phyloP scores from a whole-genome alignment of 2,329 filamentous ascomycete genomes.

The Cladobotryum protrusum region DNA sequence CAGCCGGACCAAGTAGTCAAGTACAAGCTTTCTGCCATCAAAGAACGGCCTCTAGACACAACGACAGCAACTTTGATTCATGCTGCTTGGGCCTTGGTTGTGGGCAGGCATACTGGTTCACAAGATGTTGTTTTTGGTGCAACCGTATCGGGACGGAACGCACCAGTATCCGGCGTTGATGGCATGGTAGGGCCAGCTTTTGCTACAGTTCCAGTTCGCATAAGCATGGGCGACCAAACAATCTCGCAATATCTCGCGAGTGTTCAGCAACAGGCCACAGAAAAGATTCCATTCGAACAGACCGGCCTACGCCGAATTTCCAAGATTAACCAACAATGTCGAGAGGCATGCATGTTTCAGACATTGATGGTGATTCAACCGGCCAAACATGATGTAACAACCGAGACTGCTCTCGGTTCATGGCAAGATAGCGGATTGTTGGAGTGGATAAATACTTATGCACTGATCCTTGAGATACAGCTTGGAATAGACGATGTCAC shows the following conservation, averaged over 20 bases:
- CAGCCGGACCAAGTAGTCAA: not conserved
- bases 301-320: slow-evolving; percentile 3
- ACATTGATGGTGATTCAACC: slow-evolving; percentile 4
- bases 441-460: slow-evolving; percentile 3
- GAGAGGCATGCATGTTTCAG: not conserved
- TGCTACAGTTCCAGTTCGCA: slow-evolving; percentile 3
- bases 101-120: not conserved
- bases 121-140: slow-evolving; percentile 6
- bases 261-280: not conserved
- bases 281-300: slow-evolving; percentile 6
- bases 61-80: slow-evolving; percentile 2
- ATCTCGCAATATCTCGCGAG: not conserved
- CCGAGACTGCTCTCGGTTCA: no score
- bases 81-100: slow-evolving; percentile 2
- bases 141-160: slow-evolving; percentile 5
- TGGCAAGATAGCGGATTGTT: no score
- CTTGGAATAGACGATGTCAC: not conserved
- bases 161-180: slow-evolving; percentile 1
- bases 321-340: not conserved
- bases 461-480: not conserved
- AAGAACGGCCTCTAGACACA: not conserved
- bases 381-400: not conserved
- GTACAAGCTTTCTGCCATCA: not conserved
- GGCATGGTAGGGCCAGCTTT: slow-evolving; percentile 1
- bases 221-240: not conserved